phyloP scores from a whole-genome alignment of 2,329 filamentous ascomycete species.

The Colletotrichum nymphaeae region DNA sequence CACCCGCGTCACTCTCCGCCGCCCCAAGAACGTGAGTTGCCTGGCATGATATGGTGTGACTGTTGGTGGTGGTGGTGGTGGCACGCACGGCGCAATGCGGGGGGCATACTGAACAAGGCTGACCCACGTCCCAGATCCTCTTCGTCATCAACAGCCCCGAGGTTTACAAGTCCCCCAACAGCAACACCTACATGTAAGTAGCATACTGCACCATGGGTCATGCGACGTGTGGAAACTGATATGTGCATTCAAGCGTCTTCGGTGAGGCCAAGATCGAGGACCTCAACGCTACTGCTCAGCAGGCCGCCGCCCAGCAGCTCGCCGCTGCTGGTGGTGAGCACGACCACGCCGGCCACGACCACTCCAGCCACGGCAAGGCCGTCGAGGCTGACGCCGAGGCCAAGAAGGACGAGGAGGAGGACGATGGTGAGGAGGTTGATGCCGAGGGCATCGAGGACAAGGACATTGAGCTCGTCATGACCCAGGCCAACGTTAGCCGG shows the following conservation, averaged over 20 bases:
- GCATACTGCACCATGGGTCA: slow-evolving; percentile 31
- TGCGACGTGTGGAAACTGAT: neutral
- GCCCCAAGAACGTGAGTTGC: slow-evolving; percentile 95
- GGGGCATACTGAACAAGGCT: slow-evolving; percentile 28
- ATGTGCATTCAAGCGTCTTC: slow-evolving; percentile 75
- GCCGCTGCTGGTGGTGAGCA: slow-evolving; percentile 75
- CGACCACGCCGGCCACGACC: slow-evolving; percentile 78
- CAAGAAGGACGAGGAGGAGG: slow-evolving; percentile 85
- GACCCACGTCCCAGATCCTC: slow-evolving; percentile 77
- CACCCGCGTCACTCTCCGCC: slow-evolving; percentile 95
- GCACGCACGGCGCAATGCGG: slow-evolving; percentile 1
- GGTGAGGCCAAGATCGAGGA: slow-evolving; percentile 99
- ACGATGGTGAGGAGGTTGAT: slow-evolving; percentile 96
- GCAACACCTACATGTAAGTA: slow-evolving; percentile 99
- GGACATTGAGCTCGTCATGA: slow-evolving; percentile 99
- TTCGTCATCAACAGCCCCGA: slow-evolving; percentile 99
- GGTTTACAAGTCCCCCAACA: slow-evolving; percentile 98
- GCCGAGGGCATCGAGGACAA: slow-evolving; percentile 96
- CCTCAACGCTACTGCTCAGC: slow-evolving; percentile 97
- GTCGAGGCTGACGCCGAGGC: slow-evolving; percentile 70
- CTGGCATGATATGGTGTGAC: neutral
- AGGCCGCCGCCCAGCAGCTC: slow-evolving; percentile 94
- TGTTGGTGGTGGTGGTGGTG: neutral
- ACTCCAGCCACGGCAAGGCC: slow-evolving; percentile 75
- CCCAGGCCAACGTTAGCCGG: slow-evolving; percentile 93